These are phyloP conservation scores for Sarcodon sp. DNA, from an alignment of 768 basidiomycete species.

Conservation along the genomic window DNA sequence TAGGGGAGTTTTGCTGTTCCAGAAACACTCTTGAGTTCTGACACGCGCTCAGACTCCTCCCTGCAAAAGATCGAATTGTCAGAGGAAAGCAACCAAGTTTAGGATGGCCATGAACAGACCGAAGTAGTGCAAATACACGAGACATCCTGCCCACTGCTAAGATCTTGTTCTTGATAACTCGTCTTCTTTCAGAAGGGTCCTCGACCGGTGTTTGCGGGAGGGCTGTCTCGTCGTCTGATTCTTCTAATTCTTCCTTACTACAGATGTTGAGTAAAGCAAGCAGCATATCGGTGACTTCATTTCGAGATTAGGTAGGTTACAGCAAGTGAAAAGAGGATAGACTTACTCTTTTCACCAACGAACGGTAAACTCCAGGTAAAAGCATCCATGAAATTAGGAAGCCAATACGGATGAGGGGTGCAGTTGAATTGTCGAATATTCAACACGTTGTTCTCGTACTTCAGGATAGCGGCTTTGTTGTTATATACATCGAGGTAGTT, in stretches of 20 bases:
- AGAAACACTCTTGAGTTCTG: conserved; percentile 87
- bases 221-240: conserved; percentile 33
- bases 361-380: conserved; percentile 98
- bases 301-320: conserved; percentile 1
- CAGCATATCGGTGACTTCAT: conserved; percentile 93
- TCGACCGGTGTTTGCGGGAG: neutral
- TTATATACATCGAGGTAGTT: conserved; percentile 98
- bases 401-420: conserved; percentile 89
- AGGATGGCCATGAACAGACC: conserved; percentile 36
- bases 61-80: conserved; percentile 24
- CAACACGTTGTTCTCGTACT: conserved; percentile 98
- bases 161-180: conserved; percentile 97
- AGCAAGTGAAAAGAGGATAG: neutral
- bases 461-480: conserved; percentile 97
- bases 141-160: conserved; percentile 96
- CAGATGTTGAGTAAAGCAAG: conserved; percentile 95
- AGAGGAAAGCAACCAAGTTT: neutral
- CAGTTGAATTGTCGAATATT: conserved; percentile 98
- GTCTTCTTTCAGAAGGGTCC: conserved; percentile 50
- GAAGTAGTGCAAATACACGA: conserved; percentile 87
- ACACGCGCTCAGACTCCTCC: conserved; percentile 96
- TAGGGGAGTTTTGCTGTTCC: conserved; percentile 71
- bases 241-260: conserved; percentile 93
- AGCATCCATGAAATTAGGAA: conserved; percentile 96
- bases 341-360: conserved; percentile 90